These are phyloP conservation scores for Penicillium coprophilum DNA, from an alignment of 495 filamentous ascomycete genomes.

Conservation along the genomic window DNA sequence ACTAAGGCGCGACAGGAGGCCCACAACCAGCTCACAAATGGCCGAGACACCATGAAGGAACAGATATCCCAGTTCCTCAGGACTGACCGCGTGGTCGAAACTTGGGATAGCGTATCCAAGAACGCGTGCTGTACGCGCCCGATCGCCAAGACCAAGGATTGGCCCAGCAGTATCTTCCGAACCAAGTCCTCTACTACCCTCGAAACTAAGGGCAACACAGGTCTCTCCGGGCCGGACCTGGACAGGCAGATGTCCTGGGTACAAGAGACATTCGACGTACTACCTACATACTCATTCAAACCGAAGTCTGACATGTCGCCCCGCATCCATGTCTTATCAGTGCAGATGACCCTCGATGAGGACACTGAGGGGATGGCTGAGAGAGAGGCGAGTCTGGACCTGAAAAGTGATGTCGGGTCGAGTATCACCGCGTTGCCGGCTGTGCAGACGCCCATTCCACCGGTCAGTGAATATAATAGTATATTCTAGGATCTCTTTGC, in stretches of 20 bases:
- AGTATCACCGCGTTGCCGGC: conserved; percentile 43
- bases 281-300: conserved; percentile 41
- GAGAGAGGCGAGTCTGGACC: conserved; percentile 6
- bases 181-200: conserved; percentile 24
- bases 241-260: conserved; percentile 37
- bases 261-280: conserved; percentile 29
- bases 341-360: conserved; percentile 31
- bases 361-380: conserved; percentile 16
- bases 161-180: conserved; percentile 40
- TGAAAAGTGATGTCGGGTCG: conserved; percentile 25
- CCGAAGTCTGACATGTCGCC: conserved; percentile 30
- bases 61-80: conserved; percentile 43
- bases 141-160: conserved; percentile 28
- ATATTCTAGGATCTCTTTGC: background rate
- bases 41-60: conserved; percentile 35
- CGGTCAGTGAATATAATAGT: background rate
- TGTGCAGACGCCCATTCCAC: conserved; percentile 23
- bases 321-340: conserved; percentile 38
- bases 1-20: conserved; percentile 13
- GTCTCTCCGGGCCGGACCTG: conserved; percentile 18
- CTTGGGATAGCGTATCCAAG: conserved; percentile 35
- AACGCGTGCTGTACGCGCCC: conserved; percentile 17
- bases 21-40: conserved; percentile 14
- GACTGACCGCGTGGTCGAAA: conserved; percentile 41
- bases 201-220: conserved; percentile 10